Base-by-base conservation (phyloP, 1,139 yeast species). In the Suhomyces atakaporum region DNA sequence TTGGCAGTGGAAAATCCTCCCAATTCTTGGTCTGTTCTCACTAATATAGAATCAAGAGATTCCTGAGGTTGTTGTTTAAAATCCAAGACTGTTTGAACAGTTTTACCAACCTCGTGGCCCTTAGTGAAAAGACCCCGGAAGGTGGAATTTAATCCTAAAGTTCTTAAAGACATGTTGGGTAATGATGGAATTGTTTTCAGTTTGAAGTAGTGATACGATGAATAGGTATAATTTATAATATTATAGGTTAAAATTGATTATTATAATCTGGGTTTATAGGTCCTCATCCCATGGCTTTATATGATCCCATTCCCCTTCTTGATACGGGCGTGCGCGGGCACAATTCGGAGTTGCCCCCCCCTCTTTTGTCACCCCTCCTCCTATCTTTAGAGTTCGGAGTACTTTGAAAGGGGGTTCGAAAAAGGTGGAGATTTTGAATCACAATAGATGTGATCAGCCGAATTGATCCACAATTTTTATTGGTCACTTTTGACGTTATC, bases 1-100 rank as follows among this genome's bases (percentile, higher is more conserved):
- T 76, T 61, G 1, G 74, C 94, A 1, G 84, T 77, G 18, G 92
- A 82, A 58, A 65, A 84, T 0, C 96, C 96, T 3, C 92, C 92
- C 38, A 85, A 66, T 38, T 84, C 89, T 48, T 76, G 72, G 59
- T 86, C 96, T 26, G 84, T 73, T 39, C 94, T 69, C 2, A 82
- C 73, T 44, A 84, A 60, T 10, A 84, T 62, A 31, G 71, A 66
- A 16, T 67, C 62, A 33, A 80, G 54, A 10, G 66, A 55, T 29
- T 57, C 62, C 25, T 59, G 47, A 60, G 81, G 54, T 54, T 63
- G 31, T 65, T 69, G 23, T 36, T 66, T 68, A 60, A 86, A 84
- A 47, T 83, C 79, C 42, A 86, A 60, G 7, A 84, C 60, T 7
- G 75, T 64, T 43, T 57, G 63, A 7, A 62, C 57, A 9, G 73